Evolutionary conservation across 2,329 filamentous ascomycete species (phyloP), one percentile per base, ranked within the genome.

Genomic region (Fusarium pseudoanthophilum): DNA sequence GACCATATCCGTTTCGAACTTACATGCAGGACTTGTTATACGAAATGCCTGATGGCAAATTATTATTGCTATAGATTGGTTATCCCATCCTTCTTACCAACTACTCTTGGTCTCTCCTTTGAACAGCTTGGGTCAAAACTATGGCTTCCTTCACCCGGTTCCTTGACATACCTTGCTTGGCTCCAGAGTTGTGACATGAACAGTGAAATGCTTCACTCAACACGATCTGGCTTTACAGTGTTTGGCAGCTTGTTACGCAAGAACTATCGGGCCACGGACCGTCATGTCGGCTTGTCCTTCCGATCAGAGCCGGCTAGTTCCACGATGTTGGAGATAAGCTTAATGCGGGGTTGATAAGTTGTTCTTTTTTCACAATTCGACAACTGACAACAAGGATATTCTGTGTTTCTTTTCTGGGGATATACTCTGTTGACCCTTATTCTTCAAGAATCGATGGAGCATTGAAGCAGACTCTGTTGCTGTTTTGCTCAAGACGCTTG

Each of bases 191-290:
- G 11, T 24, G 10, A 4, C 18, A 10, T 21, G 18, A 11, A 8
- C 1, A 52, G 2, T 7, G 28, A 21, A 11, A 21, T 21, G 0
- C 24, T 16, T 7, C 2, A 14, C 8, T 28, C 14, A 14, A n/a
- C 20, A n/a, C 34, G 10, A 28, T 30, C 14, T 18, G 15, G 18
- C 11, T 14, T 28, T 40, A 11, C 15, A 14, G 16, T 21, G 28
- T 28, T 28, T 28, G 28, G 28, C 28, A 16, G 18, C 3, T 8
- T 24, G 18, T n/a, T 21, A 42, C 20, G 26, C 42, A 67, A 55
- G 11, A 43, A 51, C 13, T 15, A 85, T 90, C 91, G 83, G 64
- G 28, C 24, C 24, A 24, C 18, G 30, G 34, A 30, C 39, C 34
- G 49, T 52, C 14, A 21, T 37, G 16, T 45, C 66, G 66, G 65